phyloP scores from a whole-genome alignment of 148 eudicot species.

The Rhododendron kiyosumense region DNA sequence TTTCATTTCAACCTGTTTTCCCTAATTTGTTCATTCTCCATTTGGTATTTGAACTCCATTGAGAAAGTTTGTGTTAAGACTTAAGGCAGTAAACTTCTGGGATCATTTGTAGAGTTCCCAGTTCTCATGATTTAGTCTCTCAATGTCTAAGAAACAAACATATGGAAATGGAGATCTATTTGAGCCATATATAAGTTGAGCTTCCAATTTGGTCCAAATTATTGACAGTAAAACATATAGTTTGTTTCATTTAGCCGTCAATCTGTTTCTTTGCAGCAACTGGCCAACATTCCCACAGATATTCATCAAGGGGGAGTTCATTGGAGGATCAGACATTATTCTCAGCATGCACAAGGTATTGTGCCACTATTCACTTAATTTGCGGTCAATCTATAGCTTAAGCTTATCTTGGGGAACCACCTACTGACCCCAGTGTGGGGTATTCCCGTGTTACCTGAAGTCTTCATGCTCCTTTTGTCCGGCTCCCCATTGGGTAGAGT shows the following conservation, averaged over 20 bases:
- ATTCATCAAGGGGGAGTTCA: slow-evolving; percentile 2
- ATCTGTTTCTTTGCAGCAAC: not conserved
- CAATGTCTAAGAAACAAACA: not conserved
- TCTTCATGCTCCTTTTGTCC: not conserved
- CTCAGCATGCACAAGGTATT: slow-evolving; percentile 2
- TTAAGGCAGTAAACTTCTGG: not conserved
- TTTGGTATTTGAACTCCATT: not conserved
- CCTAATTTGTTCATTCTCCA: not conserved
- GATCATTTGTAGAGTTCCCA: not conserved
- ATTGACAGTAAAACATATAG: not conserved
- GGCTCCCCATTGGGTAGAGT: not conserved
- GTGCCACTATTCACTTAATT: not conserved
- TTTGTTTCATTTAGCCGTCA: not conserved
- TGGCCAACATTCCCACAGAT: slow-evolving; percentile 1
- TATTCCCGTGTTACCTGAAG: not conserved
- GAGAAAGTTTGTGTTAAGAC: not conserved
- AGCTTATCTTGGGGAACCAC: not conserved
- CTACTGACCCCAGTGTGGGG: not conserved
- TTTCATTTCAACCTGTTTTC: not conserved
- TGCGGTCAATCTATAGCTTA: not conserved
- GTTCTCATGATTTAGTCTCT: not conserved
- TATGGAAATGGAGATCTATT: not conserved
- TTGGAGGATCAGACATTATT: slow-evolving; percentile 3
- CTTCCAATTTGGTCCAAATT: not conserved
- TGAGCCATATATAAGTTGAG: not conserved